phyloP scores from a whole-genome alignment of 2,329 filamentous ascomycete genomes.

The Trichoderma sp. region DNA sequence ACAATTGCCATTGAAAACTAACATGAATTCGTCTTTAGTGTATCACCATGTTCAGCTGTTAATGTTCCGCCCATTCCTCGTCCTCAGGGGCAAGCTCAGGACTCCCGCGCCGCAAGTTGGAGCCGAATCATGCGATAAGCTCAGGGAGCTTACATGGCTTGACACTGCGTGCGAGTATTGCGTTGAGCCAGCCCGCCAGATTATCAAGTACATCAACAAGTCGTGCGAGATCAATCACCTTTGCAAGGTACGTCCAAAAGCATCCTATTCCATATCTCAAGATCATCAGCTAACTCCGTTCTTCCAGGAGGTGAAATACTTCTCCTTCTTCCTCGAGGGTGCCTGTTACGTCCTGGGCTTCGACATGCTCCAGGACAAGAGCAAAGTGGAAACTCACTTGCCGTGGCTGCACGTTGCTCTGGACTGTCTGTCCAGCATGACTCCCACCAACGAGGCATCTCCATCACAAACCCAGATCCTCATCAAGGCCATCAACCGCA shows the following conservation, averaged over 20 bases:
- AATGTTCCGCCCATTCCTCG: constrained; percentile 14
- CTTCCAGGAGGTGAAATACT: background rate
- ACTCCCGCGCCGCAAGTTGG: background rate
- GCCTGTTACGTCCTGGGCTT: constrained; percentile 12
- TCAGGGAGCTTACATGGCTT: constrained; percentile 8
- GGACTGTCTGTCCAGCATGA: constrained; percentile 12
- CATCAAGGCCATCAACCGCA: constrained; percentile 16
- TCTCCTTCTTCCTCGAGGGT: constrained; percentile 12
- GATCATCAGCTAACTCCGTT: background rate
- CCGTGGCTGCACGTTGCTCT: constrained; percentile 8
- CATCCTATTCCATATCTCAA: background rate
- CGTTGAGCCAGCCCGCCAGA: constrained; percentile 10
- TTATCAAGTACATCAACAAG: constrained; percentile 10
- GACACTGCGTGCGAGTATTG: constrained; percentile 13
- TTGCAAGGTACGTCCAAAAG: background rate
- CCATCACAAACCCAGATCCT: constrained; percentile 1
- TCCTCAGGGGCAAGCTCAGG: background rate
- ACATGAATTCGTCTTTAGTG: background rate
- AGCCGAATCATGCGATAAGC: constrained; percentile 6
- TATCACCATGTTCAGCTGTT: constrained; percentile 2
- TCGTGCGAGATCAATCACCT: constrained; percentile 11
- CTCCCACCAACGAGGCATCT: background rate
- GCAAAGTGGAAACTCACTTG: constrained; percentile 2
- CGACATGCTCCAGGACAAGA: constrained; percentile 16
- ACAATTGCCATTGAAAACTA: background rate